Conservation (phyloP, 441 rosid genomes). For the Erysimum cheiri region DNA sequence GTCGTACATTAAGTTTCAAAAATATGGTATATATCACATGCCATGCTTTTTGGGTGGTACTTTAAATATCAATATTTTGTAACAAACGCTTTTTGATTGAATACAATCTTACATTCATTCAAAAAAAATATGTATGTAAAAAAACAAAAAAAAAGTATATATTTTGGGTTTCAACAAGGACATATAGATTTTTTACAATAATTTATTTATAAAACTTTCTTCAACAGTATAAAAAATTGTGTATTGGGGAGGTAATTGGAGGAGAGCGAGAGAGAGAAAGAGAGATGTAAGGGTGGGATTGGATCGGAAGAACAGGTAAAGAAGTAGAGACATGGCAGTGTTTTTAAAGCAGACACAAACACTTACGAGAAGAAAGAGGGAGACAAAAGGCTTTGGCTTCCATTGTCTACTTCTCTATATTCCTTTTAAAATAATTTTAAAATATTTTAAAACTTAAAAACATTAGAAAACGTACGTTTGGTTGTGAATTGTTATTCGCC, state of each 20-base stretch:
- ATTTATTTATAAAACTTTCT: background rate
- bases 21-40: conserved; percentile 26
- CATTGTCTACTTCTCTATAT: conserved; percentile 27
- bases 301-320: conserved; percentile 44
- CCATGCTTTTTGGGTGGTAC: conserved; percentile 25
- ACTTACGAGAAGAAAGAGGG: conserved; percentile 40
- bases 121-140: too few species aligned
- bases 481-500: conserved; percentile 36
- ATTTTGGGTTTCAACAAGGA: background rate
- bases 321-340: conserved; percentile 43
- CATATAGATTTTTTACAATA: background rate
- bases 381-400: conserved; percentile 36
- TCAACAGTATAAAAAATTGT: background rate
- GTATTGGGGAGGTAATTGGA: background rate
- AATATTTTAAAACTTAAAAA: too few species aligned
- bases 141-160: background rate
- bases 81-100: too few species aligned
- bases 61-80: too few species aligned
- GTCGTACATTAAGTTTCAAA: background rate
- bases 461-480: background rate
- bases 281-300: conserved; percentile 31
- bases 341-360: conserved; percentile 43
- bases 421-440: background rate
- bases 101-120: too few species aligned
- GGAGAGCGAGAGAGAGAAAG: conserved; percentile 14